These are phyloP conservation scores for Alternaria sp. DNA, from an alignment of 2,329 filamentous ascomycete species.

Conservation along the genomic window DNA sequence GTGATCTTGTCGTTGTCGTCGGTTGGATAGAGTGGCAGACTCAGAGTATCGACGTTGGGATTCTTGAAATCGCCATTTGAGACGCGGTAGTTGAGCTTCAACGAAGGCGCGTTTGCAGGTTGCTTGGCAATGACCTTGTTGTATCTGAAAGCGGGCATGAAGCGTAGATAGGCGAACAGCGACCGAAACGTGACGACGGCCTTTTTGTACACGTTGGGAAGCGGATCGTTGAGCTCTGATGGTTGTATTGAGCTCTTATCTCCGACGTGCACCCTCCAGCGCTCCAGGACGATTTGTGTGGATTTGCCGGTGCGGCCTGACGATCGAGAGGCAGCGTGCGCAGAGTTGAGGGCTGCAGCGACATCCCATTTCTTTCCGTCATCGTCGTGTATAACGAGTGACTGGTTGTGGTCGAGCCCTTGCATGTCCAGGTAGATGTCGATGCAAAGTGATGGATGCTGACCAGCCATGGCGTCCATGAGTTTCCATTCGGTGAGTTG, in stretches of 20 bases:
- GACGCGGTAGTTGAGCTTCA: conserved; percentile 84
- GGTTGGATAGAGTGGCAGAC: conserved; percentile 71
- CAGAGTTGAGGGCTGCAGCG: conserved; percentile 77
- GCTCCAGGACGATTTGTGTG: conserved; percentile 84
- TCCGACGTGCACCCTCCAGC: conserved; percentile 88
- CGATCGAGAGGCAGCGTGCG: conserved; percentile 60
- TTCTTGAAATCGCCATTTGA: conserved; percentile 65
- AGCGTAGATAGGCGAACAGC: conserved; percentile 80
- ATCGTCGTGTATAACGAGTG: conserved; percentile 86
- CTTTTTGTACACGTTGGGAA: conserved; percentile 96
- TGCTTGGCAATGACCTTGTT: conserved; percentile 77
- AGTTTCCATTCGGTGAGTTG: conserved; percentile 83
- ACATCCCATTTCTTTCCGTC: conserved; percentile 94
- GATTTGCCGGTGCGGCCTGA: conserved; percentile 55
- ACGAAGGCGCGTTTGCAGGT: conserved; percentile 65
- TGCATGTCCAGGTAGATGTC: conserved; percentile 88
- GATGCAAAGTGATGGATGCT: conserved; percentile 84
- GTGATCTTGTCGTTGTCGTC: conserved; percentile 67
- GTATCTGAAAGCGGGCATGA: conserved; percentile 88
- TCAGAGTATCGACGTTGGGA: conserved; percentile 72
- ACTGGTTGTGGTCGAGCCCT: conserved; percentile 81
- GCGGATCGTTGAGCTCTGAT: conserved; percentile 64
- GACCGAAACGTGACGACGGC: conserved; percentile 94
- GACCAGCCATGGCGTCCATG: conserved; percentile 77
- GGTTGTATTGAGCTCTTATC: conserved; percentile 63